Conservation (phyloP, 2,329 filamentous ascomycete species). For the Microthyrium microscopicum region DNA sequence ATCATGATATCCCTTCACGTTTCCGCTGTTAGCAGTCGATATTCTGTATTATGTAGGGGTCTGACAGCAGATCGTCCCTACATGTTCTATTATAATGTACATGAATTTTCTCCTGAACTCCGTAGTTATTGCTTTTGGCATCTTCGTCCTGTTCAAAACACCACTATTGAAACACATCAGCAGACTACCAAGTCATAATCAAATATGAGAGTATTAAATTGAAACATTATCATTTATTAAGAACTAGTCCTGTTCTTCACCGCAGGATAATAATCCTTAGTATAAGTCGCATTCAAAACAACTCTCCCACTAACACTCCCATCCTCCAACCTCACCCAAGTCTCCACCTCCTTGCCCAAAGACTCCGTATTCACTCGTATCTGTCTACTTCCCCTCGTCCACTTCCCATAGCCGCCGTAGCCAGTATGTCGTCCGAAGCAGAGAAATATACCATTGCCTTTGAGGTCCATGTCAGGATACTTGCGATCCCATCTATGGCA, state of each 20-base stretch:
- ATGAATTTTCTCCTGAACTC: too few species aligned
- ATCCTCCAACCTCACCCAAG: conserved; percentile 45
- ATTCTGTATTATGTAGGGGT: too few species aligned
- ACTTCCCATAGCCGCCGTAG: conserved; percentile 53
- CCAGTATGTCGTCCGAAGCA: conserved; percentile 52
- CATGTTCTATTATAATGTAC: too few species aligned
- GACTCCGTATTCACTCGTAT: conserved; percentile 30
- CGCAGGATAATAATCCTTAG: conserved; percentile 35
- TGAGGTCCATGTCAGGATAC: conserved; percentile 16
- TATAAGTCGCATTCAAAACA: conserved; percentile 42
- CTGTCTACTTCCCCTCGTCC: conserved; percentile 44
- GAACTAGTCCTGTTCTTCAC: conserved; percentile 5
- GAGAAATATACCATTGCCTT: conserved; percentile 27
- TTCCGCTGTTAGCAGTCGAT: too few species aligned
- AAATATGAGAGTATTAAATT: too few species aligned
- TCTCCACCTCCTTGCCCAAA: conserved; percentile 31
- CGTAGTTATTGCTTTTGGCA: too few species aligned
- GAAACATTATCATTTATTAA: too few species aligned
- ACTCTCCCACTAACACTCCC: conserved; percentile 35
- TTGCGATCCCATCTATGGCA: conserved; percentile 25
- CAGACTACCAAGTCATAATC: too few species aligned
- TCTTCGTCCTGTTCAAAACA: too few species aligned
- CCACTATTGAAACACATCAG: too few species aligned
- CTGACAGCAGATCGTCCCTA: too few species aligned
- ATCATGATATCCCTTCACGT: too few species aligned